Evolutionary conservation across 495 filamentous ascomycete genomes (phyloP), one percentile per base, ranked within the genome.

Genomic region (Penicillium macrosclerotiorum): DNA sequence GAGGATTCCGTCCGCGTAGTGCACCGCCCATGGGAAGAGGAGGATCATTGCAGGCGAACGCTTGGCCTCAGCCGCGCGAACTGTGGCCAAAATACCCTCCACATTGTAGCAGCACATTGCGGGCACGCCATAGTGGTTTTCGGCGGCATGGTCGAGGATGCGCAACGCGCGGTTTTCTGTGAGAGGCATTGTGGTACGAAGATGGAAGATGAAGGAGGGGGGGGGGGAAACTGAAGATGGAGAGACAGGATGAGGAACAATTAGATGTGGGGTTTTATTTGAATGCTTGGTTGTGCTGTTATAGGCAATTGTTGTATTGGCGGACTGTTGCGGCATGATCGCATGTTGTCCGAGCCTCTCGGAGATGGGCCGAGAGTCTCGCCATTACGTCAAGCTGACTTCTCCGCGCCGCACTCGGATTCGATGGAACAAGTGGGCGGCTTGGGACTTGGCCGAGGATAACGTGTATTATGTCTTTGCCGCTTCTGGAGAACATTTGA

Each of bases 51-150:
- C 81, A 0, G 89, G 85, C 0, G 86, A 88, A 42, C 71, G 68
- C 38, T 87, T 85, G 22, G 77, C 73, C 67, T 89, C 85, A 43
- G 88, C 89, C 4, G 88, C 89, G 53, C 77, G 80, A 43, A 94
- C 83, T 1, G 83, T 83, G 18, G 86, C 89, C 36, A 90, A 78
- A 64, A 91, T 86, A 55, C 82, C 82, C 72, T 91, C 87, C 59
- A 89, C 76, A 73, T 91, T 91, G 80, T 94, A 94, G 74, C 80
- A 85, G 71, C 84, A 89, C 80, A 89, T 86, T 49, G 79, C 85
- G 1, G 85, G 80, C 14, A 90, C 75, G 53, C 77, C 86, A 67
- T 89, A 90, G 18, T 82, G 73, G 55, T 79, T 77, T 12, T 72
- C 63, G 42, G 76, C 73, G 44, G 86, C 86, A 42, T 78, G 77